Conservation (phyloP, 2,329 filamentous ascomycete species). For the Fusarium concolor region DNA sequence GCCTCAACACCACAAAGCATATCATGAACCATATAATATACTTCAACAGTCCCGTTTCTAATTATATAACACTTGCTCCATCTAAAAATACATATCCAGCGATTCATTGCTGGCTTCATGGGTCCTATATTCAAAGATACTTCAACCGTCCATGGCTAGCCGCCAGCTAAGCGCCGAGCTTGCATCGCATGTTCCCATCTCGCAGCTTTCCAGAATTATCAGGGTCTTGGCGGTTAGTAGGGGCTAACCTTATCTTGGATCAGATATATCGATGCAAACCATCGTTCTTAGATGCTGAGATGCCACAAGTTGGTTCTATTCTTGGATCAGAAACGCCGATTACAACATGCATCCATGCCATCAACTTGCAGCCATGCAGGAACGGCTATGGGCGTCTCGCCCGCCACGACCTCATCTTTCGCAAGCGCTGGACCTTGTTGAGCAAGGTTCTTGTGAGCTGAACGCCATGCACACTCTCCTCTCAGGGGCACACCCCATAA, state of each 20-base stretch:
- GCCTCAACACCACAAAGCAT: slow-evolving; percentile 44
- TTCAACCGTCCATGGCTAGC: slow-evolving; percentile 27
- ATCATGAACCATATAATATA: background rate
- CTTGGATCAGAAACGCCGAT: slow-evolving; percentile 29
- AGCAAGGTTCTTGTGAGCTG: slow-evolving; percentile 32
- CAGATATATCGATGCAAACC: slow-evolving; percentile 28
- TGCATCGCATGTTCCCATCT: slow-evolving; percentile 28
- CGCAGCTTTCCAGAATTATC: slow-evolving; percentile 32
- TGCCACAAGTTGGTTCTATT: slow-evolving; percentile 9
- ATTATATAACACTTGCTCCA: slow-evolving; percentile 8
- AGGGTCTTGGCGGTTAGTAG: slow-evolving; percentile 28
- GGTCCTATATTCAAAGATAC: slow-evolving; percentile 14
- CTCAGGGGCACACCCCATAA: slow-evolving; percentile 15
- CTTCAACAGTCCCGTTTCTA: slow-evolving; percentile 10
- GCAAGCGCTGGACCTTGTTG: slow-evolving; percentile 14
- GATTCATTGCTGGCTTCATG: slow-evolving; percentile 2
- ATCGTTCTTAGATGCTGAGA: slow-evolving; percentile 15
- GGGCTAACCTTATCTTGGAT: slow-evolving; percentile 30
- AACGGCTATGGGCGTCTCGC: slow-evolving; percentile 38
- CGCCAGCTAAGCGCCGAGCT: slow-evolving; percentile 45
- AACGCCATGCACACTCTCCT: slow-evolving; percentile 5
- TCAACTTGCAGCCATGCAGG: slow-evolving; percentile 21
- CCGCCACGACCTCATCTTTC: slow-evolving; percentile 20
- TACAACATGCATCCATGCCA: slow-evolving; percentile 17
- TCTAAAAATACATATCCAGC: slow-evolving; percentile 31